These are phyloP conservation scores for Phytophthora podocarpi DNA, from an alignment of 352 stramenopile species.

Conservation along the genomic window DNA sequence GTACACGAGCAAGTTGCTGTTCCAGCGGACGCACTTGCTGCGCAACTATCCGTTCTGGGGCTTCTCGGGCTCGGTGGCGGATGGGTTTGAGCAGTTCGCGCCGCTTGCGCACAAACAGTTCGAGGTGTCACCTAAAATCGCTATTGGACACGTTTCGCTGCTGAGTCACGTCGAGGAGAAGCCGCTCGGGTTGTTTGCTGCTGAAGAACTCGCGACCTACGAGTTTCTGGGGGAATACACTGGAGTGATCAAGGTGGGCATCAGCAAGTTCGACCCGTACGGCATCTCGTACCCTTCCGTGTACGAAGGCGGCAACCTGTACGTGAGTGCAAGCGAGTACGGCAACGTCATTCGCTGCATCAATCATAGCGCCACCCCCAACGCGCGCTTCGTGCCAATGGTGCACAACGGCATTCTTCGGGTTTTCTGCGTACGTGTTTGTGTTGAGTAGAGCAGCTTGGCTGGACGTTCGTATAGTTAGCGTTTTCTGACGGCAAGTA, in stretches of 20 bases:
- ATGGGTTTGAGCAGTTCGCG: conserved; percentile 55
- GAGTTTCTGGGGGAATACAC: conserved; percentile 76
- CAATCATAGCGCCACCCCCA: conserved; percentile 70
- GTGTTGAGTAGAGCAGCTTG: neutral
- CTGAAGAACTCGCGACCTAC: conserved; percentile 41
- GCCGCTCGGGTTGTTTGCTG: conserved; percentile 69
- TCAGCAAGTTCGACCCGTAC: conserved; percentile 64
- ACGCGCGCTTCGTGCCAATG: conserved; percentile 71
- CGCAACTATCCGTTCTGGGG: conserved; percentile 83
- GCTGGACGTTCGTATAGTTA: neutral
- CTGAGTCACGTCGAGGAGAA: conserved; percentile 54
- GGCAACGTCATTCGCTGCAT: conserved; percentile 82
- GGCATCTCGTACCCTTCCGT: conserved; percentile 74
- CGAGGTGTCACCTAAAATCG: conserved; percentile 52
- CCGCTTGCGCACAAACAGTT: conserved; percentile 25
- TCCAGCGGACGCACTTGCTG: conserved; percentile 68
- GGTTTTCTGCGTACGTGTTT: conserved; percentile 70
- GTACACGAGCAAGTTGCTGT: conserved; percentile 77
- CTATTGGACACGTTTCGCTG: conserved; percentile 54
- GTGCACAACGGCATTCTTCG: conserved; percentile 67
- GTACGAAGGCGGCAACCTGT: conserved; percentile 68
- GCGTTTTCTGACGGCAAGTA: neutral
- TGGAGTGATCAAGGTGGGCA: conserved; percentile 62
- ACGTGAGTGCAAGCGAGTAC: conserved; percentile 72
- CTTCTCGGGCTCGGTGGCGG: conserved; percentile 55